phyloP scores from a whole-genome alignment of 2,329 filamentous ascomycete genomes.

The Aureobasidium sp. region DNA sequence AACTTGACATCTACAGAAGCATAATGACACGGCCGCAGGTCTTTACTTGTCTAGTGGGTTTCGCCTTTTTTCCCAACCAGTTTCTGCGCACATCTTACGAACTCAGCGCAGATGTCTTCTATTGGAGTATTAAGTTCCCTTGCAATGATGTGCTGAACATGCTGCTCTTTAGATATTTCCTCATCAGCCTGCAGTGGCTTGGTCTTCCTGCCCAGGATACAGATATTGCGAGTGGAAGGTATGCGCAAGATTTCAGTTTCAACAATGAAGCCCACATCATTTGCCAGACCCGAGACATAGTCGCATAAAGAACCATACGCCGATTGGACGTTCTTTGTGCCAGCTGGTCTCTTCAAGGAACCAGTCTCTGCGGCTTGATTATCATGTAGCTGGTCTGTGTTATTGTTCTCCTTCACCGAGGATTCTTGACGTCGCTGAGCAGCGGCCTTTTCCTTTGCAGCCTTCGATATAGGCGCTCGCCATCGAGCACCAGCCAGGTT shows the following conservation, averaged over 20 bases:
- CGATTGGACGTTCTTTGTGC: constrained; percentile 43
- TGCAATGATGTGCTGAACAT: constrained; percentile 10
- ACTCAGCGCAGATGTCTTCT: constrained; percentile 12
- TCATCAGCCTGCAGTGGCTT: neutral
- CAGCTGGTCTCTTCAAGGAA: constrained; percentile 22
- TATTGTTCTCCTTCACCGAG: neutral
- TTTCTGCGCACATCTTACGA: constrained; percentile 14
- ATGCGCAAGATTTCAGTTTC: constrained; percentile 86
- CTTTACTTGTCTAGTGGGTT: constrained; percentile 7
- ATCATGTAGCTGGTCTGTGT: neutral
- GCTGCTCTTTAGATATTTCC: neutral
- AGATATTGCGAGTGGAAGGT: constrained; percentile 82
- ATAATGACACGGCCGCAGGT: too few species aligned
- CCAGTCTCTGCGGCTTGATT: constrained; percentile 27
- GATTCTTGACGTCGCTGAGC: neutral
- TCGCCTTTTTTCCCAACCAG: constrained; percentile 15
- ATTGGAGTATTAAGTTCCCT: constrained; percentile 13
- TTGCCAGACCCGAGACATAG: constrained; percentile 64
- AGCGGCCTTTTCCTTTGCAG: neutral
- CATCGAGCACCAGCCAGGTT: constrained; percentile 66
- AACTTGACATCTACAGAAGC: neutral
- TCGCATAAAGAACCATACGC: constrained; percentile 76
- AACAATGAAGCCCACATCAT: constrained; percentile 63
- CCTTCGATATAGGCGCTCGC: constrained; percentile 44
- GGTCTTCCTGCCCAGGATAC: constrained; percentile 54